These are phyloP conservation scores for Cladorrhinum sp. DNA, from an alignment of 2,329 filamentous ascomycete genomes.

Conservation along the genomic window DNA sequence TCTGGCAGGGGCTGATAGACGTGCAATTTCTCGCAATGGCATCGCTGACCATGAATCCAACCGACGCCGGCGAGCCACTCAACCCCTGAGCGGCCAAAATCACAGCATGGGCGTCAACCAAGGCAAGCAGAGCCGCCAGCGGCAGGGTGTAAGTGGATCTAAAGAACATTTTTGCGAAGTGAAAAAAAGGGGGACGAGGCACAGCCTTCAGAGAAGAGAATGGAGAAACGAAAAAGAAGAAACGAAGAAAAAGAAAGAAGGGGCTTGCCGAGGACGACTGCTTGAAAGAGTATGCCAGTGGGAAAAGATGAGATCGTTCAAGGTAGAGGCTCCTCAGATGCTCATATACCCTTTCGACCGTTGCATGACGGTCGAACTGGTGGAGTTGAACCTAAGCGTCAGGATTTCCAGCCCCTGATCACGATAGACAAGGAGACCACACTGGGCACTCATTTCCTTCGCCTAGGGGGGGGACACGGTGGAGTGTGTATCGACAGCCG, in stretches of 20 bases:
- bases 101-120: constrained; percentile 44
- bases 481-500: not conserved
- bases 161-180: constrained; percentile 9
- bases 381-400: not conserved
- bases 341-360: not conserved
- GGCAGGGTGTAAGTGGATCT: constrained; percentile 25
- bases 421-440: not conserved
- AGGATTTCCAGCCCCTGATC: not conserved
- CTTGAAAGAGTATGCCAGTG: not conserved
- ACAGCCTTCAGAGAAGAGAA: not conserved
- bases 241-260: not conserved
- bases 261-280: not conserved
- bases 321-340: not conserved
- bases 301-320: not conserved
- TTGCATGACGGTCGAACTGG: not conserved
- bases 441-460: too few species aligned
- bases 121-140: constrained; percentile 34
- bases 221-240: not conserved
- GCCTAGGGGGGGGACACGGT: not conserved
- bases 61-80: constrained; percentile 44
- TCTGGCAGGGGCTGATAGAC: constrained; percentile 62
- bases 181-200: constrained; percentile 2
- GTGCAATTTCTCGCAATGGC: constrained; percentile 61
- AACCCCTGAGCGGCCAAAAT: constrained; percentile 47
- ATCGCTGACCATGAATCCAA: constrained; percentile 53